phyloP scores from a whole-genome alignment of 1,139 yeast genomes.

The Blastobotrys capitulatus region DNA sequence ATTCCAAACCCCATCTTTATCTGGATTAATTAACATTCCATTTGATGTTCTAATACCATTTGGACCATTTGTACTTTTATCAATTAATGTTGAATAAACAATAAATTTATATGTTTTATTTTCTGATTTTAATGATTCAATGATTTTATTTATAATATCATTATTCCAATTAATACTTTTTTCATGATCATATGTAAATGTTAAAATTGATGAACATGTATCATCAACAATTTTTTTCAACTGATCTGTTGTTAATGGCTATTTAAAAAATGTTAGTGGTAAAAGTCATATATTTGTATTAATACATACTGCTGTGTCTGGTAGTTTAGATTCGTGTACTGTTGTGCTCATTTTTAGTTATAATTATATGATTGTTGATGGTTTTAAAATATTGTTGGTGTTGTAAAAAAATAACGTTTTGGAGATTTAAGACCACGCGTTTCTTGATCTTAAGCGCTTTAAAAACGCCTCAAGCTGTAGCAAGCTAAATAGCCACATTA shows the following conservation, averaged over 20 bases:
- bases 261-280: too few species aligned
- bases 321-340: constrained; percentile 5
- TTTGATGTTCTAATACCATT: constrained; percentile 25
- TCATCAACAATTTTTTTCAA: constrained; percentile 11
- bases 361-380: not conserved
- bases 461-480: too few species aligned
- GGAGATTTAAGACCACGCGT: too few species aligned
- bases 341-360: constrained; percentile 9
- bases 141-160: constrained; percentile 19
- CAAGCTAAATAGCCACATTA: too few species aligned
- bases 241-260: constrained; percentile 16
- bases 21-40: constrained; percentile 33
- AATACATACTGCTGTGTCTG: constrained; percentile 9
- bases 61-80: constrained; percentile 25
- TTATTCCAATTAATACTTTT: constrained; percentile 19
- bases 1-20: constrained; percentile 35
- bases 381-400: too few species aligned
- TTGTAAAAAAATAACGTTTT: too few species aligned
- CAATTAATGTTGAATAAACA: constrained; percentile 27
- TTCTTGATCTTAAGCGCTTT: too few species aligned
- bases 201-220: constrained; percentile 13
- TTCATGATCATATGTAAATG: constrained; percentile 16
- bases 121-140: constrained; percentile 23
- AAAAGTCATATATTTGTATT: not conserved
- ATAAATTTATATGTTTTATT: constrained; percentile 28